These are phyloP conservation scores for Annulohypoxylon moriforme DNA, from an alignment of 495 filamentous ascomycete genomes.

Conservation along the genomic window DNA sequence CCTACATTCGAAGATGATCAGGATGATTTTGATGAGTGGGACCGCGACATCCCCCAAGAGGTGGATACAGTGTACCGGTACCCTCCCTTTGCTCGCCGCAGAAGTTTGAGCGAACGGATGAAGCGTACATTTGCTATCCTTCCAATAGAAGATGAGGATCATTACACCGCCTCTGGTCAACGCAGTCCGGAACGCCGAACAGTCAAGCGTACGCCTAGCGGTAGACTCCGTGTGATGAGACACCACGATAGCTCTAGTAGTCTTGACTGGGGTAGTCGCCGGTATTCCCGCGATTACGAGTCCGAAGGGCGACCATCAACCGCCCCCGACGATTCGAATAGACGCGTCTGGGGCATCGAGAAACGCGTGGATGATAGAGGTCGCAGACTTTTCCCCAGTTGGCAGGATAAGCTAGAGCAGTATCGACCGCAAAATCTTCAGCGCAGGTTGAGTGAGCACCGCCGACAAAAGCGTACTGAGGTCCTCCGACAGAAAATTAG, in stretches of 20 bases:
- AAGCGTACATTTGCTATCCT: constrained; percentile 65
- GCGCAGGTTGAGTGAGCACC: constrained; percentile 68
- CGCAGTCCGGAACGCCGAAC: constrained; percentile 60
- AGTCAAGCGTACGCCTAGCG: constrained; percentile 61
- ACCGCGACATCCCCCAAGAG: constrained; percentile 44
- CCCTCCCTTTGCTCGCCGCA: constrained; percentile 56
- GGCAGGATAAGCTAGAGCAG: constrained; percentile 58
- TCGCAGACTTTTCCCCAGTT: constrained; percentile 48
- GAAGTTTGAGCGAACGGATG: constrained; percentile 60
- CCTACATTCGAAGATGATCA: constrained; percentile 78
- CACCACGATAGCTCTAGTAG: constrained; percentile 56
- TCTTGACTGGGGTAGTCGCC: constrained; percentile 36
- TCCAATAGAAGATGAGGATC: constrained; percentile 55
- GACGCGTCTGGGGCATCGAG: constrained; percentile 43
- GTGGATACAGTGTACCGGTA: constrained; percentile 49
- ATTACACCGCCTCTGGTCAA: constrained; percentile 49
- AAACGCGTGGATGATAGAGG: constrained; percentile 45
- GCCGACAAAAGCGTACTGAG: constrained; percentile 72
- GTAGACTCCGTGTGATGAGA: constrained; percentile 63
- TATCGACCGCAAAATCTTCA: constrained; percentile 58
- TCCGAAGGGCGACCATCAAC: constrained; percentile 47
- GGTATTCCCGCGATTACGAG: constrained; percentile 35
- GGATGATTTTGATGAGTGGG: constrained; percentile 56
- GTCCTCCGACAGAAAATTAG: constrained; percentile 75
- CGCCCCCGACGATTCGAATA: constrained; percentile 44